phyloP scores from a whole-genome alignment of 306 rosid genomes.

The Cicer bijugum region DNA sequence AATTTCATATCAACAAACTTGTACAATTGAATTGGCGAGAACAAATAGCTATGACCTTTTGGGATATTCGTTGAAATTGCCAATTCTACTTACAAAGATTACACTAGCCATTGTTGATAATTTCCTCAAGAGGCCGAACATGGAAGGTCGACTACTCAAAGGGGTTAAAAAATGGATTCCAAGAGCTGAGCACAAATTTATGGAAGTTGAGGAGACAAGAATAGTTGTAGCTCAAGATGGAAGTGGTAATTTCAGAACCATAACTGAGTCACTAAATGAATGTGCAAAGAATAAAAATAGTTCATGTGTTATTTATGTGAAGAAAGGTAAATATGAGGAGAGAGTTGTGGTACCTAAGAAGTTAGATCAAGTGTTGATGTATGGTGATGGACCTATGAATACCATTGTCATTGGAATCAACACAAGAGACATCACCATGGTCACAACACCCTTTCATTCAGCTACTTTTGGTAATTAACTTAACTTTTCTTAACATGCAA shows the following conservation, averaged over 20 bases:
- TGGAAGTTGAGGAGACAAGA: neutral
- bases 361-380: slow-evolving; percentile 37
- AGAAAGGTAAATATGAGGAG: slow-evolving; percentile 39
- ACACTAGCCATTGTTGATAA: slow-evolving; percentile 41
- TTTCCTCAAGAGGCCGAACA: neutral
- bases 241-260: slow-evolving; percentile 37
- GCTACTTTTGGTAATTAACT: slow-evolving; percentile 46
- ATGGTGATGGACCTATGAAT: slow-evolving; percentile 43
- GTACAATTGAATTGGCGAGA: slow-evolving; percentile 28
- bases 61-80: slow-evolving; percentile 26
- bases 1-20: slow-evolving; percentile 48
- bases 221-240: slow-evolving; percentile 45
- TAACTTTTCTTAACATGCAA: neutral
- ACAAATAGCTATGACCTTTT: slow-evolving; percentile 1
- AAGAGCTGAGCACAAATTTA: neutral
- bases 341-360: slow-evolving; percentile 44
- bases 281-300: slow-evolving; percentile 1
- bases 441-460: neutral
- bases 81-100: slow-evolving; percentile 38
- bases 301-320: slow-evolving; percentile 43
- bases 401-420: slow-evolving; percentile 41
- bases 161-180: neutral
- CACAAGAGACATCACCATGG: neutral
- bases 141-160: neutral
- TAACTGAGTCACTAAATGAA: slow-evolving; percentile 30